Evolutionary conservation across 257 asterid genomes (phyloP).

Genomic region (Capsicum chinense): DNA sequence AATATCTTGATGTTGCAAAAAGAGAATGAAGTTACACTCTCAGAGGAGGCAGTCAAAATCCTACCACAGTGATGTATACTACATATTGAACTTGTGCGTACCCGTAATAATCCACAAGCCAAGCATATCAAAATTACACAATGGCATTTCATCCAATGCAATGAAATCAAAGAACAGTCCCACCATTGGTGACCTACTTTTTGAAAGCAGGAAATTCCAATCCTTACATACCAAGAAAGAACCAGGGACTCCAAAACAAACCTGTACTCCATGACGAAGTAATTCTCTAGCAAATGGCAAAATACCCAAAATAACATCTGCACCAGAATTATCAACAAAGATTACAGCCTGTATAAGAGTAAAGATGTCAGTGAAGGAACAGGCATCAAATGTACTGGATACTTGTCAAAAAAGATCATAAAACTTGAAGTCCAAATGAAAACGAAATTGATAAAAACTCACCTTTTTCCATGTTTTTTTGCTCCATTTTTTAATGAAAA

Average conservation of each 20-base stretch:
- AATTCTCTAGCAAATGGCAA: constrained; percentile 95
- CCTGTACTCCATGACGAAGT: constrained; percentile 87
- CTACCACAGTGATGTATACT: background rate
- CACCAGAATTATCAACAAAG: constrained; percentile 97
- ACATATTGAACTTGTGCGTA: background rate
- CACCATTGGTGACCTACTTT: background rate
- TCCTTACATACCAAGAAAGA: background rate
- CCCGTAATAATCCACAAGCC: background rate
- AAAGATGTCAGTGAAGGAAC: constrained; percentile 35
- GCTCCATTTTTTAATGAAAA: constrained; percentile 68
- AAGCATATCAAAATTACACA: background rate
- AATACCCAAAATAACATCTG: constrained; percentile 91
- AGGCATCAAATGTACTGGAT: background rate
- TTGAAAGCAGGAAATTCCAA: background rate
- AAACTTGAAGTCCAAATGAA: background rate
- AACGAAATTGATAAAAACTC: background rate
- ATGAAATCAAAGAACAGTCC: constrained; percentile 9
- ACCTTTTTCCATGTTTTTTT: constrained; percentile 83
- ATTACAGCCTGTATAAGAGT: constrained; percentile 71
- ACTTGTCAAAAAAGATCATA: background rate
- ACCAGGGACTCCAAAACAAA: constrained; percentile 27
- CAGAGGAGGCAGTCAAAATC: background rate
- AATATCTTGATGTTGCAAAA: background rate
- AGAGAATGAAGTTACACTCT: background rate
- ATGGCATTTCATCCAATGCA: background rate